phyloP scores from a whole-genome alignment of 495 filamentous ascomycete genomes.

The Penicillium macrosclerotiorum region DNA sequence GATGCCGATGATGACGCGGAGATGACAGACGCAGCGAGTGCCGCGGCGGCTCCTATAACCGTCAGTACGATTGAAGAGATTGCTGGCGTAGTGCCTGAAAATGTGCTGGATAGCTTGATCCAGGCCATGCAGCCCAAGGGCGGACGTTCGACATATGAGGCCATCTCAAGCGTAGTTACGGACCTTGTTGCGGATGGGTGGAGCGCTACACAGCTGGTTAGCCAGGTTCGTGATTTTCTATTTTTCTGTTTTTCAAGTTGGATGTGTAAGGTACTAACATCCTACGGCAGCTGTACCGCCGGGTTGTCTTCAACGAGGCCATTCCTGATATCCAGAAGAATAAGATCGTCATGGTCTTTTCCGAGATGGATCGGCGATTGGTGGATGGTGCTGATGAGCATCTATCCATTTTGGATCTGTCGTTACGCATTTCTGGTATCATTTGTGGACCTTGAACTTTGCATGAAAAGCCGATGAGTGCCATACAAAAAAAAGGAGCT shows the following conservation, averaged over 20 bases:
- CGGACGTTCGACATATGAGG: constrained; percentile 63
- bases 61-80: constrained; percentile 86
- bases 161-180: constrained; percentile 73
- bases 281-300: constrained; percentile 69
- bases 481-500: background rate
- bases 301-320: constrained; percentile 77
- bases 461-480: background rate
- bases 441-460: constrained; percentile 43
- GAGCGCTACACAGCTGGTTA: constrained; percentile 88
- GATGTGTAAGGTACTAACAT: constrained; percentile 4
- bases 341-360: constrained; percentile 84
- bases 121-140: constrained; percentile 75
- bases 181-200: constrained; percentile 96
- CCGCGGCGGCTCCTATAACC: constrained; percentile 52
- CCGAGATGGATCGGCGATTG: constrained; percentile 87
- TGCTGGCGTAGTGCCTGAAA: constrained; percentile 84
- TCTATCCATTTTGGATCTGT: constrained; percentile 80
- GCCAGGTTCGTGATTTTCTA: constrained; percentile 57
- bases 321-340: constrained; percentile 84
- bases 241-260: background rate
- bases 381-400: constrained; percentile 99
- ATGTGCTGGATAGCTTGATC: constrained; percentile 65
- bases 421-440: constrained; percentile 75
- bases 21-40: constrained; percentile 42
- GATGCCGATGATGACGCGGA: constrained; percentile 50